Evolutionary conservation across 2,329 filamentous ascomycete species (phyloP).

Genomic region (Paramyrothecium roridum): DNA sequence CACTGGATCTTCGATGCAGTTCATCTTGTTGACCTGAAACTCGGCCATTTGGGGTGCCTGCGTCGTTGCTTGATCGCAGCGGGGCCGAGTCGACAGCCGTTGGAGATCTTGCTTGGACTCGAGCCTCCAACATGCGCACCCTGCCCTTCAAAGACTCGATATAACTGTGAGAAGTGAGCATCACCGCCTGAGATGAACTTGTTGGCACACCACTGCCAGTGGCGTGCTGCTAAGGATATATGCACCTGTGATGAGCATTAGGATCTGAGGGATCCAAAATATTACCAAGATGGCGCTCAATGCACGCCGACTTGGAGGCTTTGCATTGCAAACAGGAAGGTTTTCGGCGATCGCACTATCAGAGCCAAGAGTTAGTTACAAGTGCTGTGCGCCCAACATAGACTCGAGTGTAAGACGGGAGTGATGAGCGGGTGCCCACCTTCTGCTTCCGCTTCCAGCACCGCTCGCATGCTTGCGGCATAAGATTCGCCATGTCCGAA

Average conservation of each 20-base stretch:
- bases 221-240: no score
- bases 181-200: background rate
- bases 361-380: background rate
- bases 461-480: constrained; percentile 4
- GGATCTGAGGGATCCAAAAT: constrained; percentile 6
- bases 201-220: no score
- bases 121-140: constrained; percentile 5
- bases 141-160: constrained; percentile 6
- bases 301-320: constrained; percentile 3
- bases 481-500: background rate
- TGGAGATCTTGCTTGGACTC: background rate
- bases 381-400: background rate
- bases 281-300: constrained; percentile 6
- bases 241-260: constrained; percentile 6
- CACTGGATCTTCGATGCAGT: background rate
- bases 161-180: constrained; percentile 4
- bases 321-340: constrained; percentile 5
- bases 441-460: constrained; percentile 6
- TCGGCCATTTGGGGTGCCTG: background rate
- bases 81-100: background rate
- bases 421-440: background rate
- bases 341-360: constrained; percentile 8
- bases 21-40: background rate
- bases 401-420: background rate
- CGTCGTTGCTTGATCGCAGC: background rate